Percentiles rank a stretch among this genome's conserved stretches.
phyloP scores from a whole-genome alignment of 768 basidiomycete genomes.

The Brasilioporus rufonigricans region DNA sequence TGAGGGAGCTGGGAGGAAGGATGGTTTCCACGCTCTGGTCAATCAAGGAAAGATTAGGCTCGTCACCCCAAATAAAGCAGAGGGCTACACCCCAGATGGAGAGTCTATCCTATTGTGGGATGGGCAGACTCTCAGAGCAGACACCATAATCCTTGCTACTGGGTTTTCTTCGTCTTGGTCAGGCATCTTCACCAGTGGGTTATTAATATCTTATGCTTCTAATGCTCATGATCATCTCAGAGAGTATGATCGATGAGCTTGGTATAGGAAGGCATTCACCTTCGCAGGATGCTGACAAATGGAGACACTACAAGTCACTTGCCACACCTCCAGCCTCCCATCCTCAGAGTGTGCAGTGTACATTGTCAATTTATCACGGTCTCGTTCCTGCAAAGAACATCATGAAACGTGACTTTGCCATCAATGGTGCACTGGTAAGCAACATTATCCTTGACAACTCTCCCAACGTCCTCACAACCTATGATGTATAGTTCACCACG shows the following conservation, averaged over 20 bases:
- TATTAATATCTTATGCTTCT: background rate
- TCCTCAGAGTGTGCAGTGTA: slow-evolving; percentile 34
- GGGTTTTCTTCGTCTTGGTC: slow-evolving; percentile 61
- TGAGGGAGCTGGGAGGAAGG: slow-evolving; percentile 46
- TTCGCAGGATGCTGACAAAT: slow-evolving; percentile 15
- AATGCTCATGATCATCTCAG: slow-evolving; percentile 30
- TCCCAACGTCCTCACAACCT: background rate
- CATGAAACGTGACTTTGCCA: slow-evolving; percentile 53
- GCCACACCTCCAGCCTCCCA: slow-evolving; percentile 38
- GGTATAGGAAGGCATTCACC: slow-evolving; percentile 45
- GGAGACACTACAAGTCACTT: slow-evolving; percentile 39
- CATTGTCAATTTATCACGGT: slow-evolving; percentile 56
- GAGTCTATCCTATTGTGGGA: slow-evolving; percentile 41
- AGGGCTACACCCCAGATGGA: slow-evolving; percentile 24
- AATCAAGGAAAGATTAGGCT: slow-evolving; percentile 50
- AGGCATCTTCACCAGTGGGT: slow-evolving; percentile 37
- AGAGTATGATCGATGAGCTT: slow-evolving; percentile 46
- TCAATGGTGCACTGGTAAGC: slow-evolving; percentile 60
- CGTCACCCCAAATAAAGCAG: slow-evolving; percentile 15
- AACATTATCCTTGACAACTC: background rate
- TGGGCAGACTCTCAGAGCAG: slow-evolving; percentile 40
- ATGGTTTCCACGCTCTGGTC: slow-evolving; percentile 51
- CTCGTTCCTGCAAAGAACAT: slow-evolving; percentile 62
- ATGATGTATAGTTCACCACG: slow-evolving; percentile 44
- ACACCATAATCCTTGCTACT: slow-evolving; percentile 50